phyloP scores from a whole-genome alignment of 495 filamentous ascomycete species.

The Penicillium daleae region DNA sequence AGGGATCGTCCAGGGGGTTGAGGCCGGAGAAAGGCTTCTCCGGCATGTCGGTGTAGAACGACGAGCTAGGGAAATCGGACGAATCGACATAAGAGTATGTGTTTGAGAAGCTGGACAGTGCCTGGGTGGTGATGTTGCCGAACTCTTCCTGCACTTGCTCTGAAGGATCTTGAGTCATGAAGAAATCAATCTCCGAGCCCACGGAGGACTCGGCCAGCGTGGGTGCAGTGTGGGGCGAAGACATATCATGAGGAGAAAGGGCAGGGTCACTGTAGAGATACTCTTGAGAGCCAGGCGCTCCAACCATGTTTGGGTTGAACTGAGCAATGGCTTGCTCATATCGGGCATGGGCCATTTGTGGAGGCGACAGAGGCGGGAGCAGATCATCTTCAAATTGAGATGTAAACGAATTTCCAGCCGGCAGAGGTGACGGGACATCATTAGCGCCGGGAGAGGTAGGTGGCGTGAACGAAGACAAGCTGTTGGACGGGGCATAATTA shows the following conservation, averaged over 20 bases:
- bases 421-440: conserved; percentile 52
- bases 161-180: conserved; percentile 46
- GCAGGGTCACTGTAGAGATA: conserved; percentile 40
- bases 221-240: conserved; percentile 46
- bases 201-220: conserved; percentile 45
- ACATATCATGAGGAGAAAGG: conserved; percentile 38
- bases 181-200: conserved; percentile 51
- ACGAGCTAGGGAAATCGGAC: conserved; percentile 38
- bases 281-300: conserved; percentile 33
- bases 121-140: conserved; percentile 31
- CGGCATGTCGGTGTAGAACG: conserved; percentile 41
- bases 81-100: conserved; percentile 33
- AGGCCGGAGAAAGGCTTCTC: conserved; percentile 41
- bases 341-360: conserved; percentile 31
- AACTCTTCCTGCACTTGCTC: conserved; percentile 42
- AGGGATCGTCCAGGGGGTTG: conserved; percentile 39
- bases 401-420: conserved; percentile 49
- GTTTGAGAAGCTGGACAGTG: conserved; percentile 38
- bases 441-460: conserved; percentile 51
- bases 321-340: conserved; percentile 34
- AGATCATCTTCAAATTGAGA: conserved; percentile 49
- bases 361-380: conserved; percentile 39
- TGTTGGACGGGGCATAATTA: conserved; percentile 46
- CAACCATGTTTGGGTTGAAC: conserved; percentile 25
- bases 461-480: conserved; percentile 52